Percentiles rank a stretch among this genome's conserved stretches.
phyloP scores from a whole-genome alignment of 345 rosid genomes.

The Sapria himalayana region DNA sequence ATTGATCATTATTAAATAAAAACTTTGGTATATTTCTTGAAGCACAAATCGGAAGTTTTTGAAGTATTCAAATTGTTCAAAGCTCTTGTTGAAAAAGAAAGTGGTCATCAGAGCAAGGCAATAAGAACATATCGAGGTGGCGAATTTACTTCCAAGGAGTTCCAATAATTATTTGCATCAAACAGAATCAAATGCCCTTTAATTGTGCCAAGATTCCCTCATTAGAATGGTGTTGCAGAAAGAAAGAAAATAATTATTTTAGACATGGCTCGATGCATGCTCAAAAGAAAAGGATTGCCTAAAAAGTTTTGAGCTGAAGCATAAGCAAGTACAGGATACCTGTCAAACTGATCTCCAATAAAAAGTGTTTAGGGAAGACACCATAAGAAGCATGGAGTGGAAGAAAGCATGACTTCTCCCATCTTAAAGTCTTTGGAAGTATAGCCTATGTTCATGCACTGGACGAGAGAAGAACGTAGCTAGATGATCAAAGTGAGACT shows the following conservation, averaged over 20 bases:
- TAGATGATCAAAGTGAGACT: background rate
- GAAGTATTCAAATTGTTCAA: background rate
- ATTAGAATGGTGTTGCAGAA: background rate
- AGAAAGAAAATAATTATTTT: background rate
- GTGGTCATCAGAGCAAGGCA: background rate
- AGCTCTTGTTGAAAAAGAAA: background rate
- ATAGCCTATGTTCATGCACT: constrained; percentile 3
- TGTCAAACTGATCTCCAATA: background rate
- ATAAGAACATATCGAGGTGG: background rate
- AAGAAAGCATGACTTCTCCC: background rate
- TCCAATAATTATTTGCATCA: background rate
- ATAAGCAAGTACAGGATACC: background rate
- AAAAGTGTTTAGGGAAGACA: constrained; percentile 1
- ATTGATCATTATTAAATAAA: too few relatives aligned
- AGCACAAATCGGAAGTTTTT: background rate
- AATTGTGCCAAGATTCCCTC: background rate
- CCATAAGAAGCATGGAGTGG: constrained; percentile 4
- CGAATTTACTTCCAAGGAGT: constrained; percentile 1
- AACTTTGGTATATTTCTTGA: background rate
- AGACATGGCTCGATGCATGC: background rate
- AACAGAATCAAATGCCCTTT: background rate
- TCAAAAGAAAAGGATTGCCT: background rate
- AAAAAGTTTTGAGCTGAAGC: background rate
- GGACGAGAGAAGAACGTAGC: background rate
- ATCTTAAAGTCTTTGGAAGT: constrained; percentile 2